Evolutionary conservation across 768 basidiomycete genomes (phyloP).

Genomic region (Termitomyces sp.): DNA sequence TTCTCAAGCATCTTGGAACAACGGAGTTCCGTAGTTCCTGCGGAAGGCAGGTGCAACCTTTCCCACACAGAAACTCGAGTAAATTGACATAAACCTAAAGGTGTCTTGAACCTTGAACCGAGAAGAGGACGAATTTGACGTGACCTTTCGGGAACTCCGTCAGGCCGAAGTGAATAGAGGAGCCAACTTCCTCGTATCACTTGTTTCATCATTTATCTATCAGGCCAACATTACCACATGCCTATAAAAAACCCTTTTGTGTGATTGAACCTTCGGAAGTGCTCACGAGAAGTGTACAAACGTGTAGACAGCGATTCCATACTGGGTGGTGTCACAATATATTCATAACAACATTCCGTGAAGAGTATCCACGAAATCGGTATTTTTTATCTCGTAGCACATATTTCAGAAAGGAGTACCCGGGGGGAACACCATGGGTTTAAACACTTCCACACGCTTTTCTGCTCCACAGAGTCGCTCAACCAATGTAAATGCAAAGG

Average conservation of each 20-base stretch:
- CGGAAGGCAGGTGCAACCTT: neutral
- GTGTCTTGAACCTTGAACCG: too few species aligned
- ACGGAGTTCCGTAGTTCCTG: neutral
- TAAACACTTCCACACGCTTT: constrained; percentile 55
- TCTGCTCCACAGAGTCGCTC: constrained; percentile 61
- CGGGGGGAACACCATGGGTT: constrained; percentile 68
- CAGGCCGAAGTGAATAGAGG: neutral
- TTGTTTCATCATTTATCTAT: neutral
- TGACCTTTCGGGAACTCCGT: neutral
- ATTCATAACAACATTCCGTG: neutral
- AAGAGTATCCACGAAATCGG: neutral
- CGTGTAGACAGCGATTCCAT: neutral
- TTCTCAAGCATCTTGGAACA: neutral
- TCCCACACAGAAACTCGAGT: neutral
- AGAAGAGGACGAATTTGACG: neutral
- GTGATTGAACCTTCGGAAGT: neutral
- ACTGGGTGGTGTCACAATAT: neutral
- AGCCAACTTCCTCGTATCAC: neutral
- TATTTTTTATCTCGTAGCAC: neutral
- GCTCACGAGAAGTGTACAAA: neutral
- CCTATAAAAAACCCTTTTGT: neutral
- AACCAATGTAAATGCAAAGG: constrained; percentile 73
- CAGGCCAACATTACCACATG: neutral
- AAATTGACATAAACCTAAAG: too few species aligned
- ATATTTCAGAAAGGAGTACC: constrained; percentile 33